Evolutionary conservation across 2,329 filamentous ascomycete species (phyloP), one percentile per base, ranked within the genome.

Genomic region (Malbranchea zuffiana): DNA sequence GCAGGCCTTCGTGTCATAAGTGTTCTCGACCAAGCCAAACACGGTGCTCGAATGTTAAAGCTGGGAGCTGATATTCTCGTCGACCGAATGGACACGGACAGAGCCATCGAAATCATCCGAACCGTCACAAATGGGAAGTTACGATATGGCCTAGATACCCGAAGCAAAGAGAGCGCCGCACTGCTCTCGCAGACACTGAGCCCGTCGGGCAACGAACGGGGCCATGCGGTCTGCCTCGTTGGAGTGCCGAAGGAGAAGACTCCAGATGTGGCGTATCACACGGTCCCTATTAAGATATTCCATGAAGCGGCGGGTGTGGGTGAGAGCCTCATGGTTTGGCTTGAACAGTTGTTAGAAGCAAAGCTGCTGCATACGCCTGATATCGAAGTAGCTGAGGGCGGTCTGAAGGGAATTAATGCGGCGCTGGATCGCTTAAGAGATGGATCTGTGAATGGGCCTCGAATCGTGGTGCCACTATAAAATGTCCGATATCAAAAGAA

Each of bases 201-300:
- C 23, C 44, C 12, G 7, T 46, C 37, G 39, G 50, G 32, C 13
- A 50, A 40, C 2, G 46, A 47, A 26, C 48, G 55, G 1, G 56
- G 66, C 1, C 81, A 86, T 55, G 61, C 86, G 0, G 67, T 85
- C 0, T 80, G 80, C 0, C 48, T 86, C 29, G 75, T 74, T 0
- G 80, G 80, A 0, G 46, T 83, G 3, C 81, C 81, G 0, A 82
- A 82, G 50, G 61, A 60, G 3, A 55, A 58, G 1, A 55, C 57
- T 0, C 36, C 56, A 0, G 66, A 66, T 0, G 62, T 75, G 0
- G 53, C 63, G 4, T 69, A 75, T 39, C 80, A 84, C 49, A 73
- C 67, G 0, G 76, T 86, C 0, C 81, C 81, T 0, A 82, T 87
- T 43, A 86, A 86, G 55, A 50, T 83, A 3, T 86, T 83, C 50